Conservation (phyloP, 2,329 filamentous ascomycete species). For the Blastomyces silverae region DNA sequence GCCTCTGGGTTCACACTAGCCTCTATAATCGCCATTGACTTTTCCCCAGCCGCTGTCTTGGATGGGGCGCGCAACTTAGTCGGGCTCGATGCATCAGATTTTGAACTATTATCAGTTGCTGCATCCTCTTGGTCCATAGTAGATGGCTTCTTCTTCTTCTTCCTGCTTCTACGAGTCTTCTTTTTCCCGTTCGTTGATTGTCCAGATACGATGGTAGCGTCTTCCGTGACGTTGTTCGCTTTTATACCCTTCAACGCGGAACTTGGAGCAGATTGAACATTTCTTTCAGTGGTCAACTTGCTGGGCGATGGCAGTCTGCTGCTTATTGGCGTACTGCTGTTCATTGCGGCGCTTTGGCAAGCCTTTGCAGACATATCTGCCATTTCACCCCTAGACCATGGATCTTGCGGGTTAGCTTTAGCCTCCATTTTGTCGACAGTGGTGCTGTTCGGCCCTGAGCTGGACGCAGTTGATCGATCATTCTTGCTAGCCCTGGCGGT, state of each 20-base stretch:
- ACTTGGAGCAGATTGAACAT: not conserved
- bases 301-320: not conserved
- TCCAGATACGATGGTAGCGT: not conserved
- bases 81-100: not conserved
- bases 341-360: not conserved
- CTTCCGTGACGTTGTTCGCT: not conserved
- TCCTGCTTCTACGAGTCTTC: not conserved
- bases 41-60: not conserved
- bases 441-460: not conserved
- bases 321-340: not conserved
- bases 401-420: not conserved
- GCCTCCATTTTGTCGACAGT: not conserved
- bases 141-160: constrained; percentile 6
- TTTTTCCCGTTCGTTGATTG: not conserved
- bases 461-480: not conserved
- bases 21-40: not conserved
- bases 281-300: not conserved
- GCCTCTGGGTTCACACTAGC: not conserved
- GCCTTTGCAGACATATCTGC: not conserved
- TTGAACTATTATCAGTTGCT: not conserved
- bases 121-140: not conserved
- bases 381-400: not conserved
- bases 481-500: not conserved
- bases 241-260: not conserved
- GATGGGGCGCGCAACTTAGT: not conserved